Percentiles rank a stretch among this genome's conserved stretches.
These are phyloP conservation scores for Metarhizium anisopliae DNA, from an alignment of 2,329 filamentous ascomycete genomes.

Conservation along the genomic window DNA sequence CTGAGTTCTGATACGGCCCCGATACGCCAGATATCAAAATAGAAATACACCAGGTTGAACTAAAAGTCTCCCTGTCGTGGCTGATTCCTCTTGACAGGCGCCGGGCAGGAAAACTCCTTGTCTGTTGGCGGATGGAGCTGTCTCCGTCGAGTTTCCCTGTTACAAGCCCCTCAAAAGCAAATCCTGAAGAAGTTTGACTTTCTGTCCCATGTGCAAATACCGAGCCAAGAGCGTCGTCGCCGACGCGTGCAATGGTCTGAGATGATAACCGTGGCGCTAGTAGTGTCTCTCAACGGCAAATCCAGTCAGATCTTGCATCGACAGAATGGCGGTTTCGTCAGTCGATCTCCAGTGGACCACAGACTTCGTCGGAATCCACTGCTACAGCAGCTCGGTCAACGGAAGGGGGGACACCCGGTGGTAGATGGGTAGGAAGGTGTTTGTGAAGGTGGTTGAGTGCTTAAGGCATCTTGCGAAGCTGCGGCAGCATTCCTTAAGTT, in stretches of 20 bases:
- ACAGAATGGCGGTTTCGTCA: not conserved
- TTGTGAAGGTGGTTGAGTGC: not conserved
- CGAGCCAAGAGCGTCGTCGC: not conserved
- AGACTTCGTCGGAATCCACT: not conserved
- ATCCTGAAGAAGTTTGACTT: no score
- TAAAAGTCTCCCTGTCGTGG: not conserved
- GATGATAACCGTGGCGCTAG: not conserved
- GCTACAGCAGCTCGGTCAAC: not conserved
- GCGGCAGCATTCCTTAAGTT: not conserved
- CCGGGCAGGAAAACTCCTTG: not conserved
- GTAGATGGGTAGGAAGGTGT: not conserved
- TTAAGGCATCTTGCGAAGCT: not conserved
- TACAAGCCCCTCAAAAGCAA: no score
- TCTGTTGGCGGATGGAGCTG: not conserved
- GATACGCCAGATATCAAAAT: not conserved
- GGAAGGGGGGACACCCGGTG: not conserved
- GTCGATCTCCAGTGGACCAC: not conserved
- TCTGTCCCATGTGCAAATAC: not conserved
- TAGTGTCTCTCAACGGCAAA: not conserved
- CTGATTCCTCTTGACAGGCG: not conserved
- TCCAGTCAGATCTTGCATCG: not conserved
- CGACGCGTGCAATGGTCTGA: not conserved
- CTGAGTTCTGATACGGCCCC: not conserved
- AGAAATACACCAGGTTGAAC: not conserved
- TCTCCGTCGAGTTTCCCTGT: not conserved